These are phyloP conservation scores for Patellifolia procumbens DNA, from an alignment of 179 eudicot species.

Conservation along the genomic window DNA sequence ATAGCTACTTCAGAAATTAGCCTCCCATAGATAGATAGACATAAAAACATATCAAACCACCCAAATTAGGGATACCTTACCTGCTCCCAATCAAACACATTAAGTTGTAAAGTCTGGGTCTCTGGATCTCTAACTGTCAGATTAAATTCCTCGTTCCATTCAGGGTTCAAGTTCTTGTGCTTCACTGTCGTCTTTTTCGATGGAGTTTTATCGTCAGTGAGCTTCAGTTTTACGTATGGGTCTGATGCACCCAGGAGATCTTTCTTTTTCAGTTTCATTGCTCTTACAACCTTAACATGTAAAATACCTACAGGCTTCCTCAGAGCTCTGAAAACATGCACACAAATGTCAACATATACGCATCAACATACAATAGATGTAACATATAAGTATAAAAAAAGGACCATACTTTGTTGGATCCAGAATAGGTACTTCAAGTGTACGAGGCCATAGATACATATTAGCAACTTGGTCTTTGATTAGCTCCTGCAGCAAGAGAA, in stretches of 20 bases:
- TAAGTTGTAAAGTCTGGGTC: slow-evolving; percentile 55
- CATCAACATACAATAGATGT: background rate
- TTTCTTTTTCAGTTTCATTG: slow-evolving; percentile 73
- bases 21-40: background rate
- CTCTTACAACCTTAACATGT: slow-evolving; percentile 70
- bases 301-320: slow-evolving; percentile 80
- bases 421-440: slow-evolving; percentile 70
- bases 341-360: slow-evolving; percentile 10
- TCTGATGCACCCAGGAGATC: slow-evolving; percentile 81
- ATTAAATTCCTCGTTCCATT: slow-evolving; percentile 89
- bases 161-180: slow-evolving; percentile 85
- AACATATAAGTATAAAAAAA: slow-evolving; percentile 8
- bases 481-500: slow-evolving; percentile 51
- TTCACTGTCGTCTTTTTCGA: slow-evolving; percentile 87
- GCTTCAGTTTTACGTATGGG: slow-evolving; percentile 76
- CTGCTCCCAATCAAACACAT: slow-evolving; percentile 92
- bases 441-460: slow-evolving; percentile 94
- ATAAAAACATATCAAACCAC: background rate
- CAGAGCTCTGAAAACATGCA: slow-evolving; percentile 60
- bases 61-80: slow-evolving; percentile 42
- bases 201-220: slow-evolving; percentile 72
- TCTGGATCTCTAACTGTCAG: slow-evolving; percentile 76
- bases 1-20: slow-evolving; percentile 18
- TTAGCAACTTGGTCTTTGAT: slow-evolving; percentile 84
- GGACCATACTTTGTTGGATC: slow-evolving; percentile 68